A percentile compares a stretch with the other conserved stretches of the same genome.
Conservation (phyloP, 2,329 filamentous ascomycete genomes). For the Cladosporium sphaerospermum region DNA sequence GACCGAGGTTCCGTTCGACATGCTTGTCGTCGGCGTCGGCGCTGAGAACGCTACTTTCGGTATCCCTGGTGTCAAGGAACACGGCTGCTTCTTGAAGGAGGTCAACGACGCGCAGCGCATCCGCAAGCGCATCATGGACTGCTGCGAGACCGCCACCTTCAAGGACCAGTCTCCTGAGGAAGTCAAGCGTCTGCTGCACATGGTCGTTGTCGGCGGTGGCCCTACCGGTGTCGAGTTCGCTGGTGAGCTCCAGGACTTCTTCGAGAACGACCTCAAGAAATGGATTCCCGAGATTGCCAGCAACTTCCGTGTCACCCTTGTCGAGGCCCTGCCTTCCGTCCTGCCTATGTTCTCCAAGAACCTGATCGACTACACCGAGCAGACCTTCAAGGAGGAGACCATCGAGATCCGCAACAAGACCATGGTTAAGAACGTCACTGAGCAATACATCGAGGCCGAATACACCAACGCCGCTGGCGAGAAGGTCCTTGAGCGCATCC, state of each 20-base stretch:
- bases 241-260: constrained; percentile 97
- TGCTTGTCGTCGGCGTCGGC: constrained; percentile 94
- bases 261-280: constrained; percentile 96
- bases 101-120: constrained; percentile 93
- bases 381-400: constrained; percentile 97
- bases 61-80: constrained; percentile 88
- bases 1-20: constrained; percentile 93
- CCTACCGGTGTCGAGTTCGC: constrained; percentile 98
- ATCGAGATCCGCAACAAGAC: constrained; percentile 98
- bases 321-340: constrained; percentile 91
- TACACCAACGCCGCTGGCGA: constrained; percentile 72
- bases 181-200: constrained; percentile 89
- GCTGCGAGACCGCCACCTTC: constrained; percentile 96
- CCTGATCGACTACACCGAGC: constrained; percentile 98
- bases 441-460: constrained; percentile 88
- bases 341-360: constrained; percentile 98
- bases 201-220: constrained; percentile 82
- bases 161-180: constrained; percentile 89
- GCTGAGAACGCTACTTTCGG: constrained; percentile 98
- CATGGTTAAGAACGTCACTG: constrained; percentile 95
- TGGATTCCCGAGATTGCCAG: constrained; percentile 92
- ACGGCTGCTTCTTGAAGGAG: constrained; percentile 98
- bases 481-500: constrained; percentile 75
- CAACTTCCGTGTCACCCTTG: constrained; percentile 94
- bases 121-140: constrained; percentile 99